phyloP scores from a whole-genome alignment of 2,329 filamentous ascomycete genomes.

The Lecanicillium sp. region DNA sequence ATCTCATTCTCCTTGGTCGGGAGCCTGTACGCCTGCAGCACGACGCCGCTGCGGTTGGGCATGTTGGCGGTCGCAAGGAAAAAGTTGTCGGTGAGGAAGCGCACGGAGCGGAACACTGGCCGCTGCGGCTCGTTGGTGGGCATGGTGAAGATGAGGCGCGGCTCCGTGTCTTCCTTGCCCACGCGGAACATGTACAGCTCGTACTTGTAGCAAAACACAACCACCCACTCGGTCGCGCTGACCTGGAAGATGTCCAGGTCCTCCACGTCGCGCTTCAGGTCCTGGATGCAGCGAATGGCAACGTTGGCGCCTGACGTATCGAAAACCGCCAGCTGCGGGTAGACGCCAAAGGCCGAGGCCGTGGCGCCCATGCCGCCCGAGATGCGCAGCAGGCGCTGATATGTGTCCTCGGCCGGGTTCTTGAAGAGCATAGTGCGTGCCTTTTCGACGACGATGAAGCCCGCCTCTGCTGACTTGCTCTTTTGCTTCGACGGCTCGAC shows the following conservation, averaged over 20 bases:
- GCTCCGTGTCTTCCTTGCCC: conserved; percentile 36
- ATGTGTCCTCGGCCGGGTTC: conserved; percentile 40
- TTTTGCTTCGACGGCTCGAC: conserved; percentile 26
- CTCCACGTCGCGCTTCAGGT: conserved; percentile 50
- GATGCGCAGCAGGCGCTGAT: conserved; percentile 52
- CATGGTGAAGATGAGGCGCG: conserved; percentile 49
- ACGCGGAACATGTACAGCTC: conserved; percentile 64
- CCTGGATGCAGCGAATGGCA: conserved; percentile 40
- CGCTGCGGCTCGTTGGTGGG: conserved; percentile 37
- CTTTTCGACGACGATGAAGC: conserved; percentile 20
- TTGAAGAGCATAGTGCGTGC: conserved; percentile 43
- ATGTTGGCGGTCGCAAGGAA: conserved; percentile 51
- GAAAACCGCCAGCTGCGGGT: conserved; percentile 75
- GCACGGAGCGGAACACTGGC: conserved; percentile 49
- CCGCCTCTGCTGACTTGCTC: conserved; percentile 25
- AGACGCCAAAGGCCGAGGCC: conserved; percentile 68
- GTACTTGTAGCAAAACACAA: conserved; percentile 73
- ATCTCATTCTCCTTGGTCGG: conserved; percentile 29
- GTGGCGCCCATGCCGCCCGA: conserved; percentile 65
- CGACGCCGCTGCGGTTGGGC: conserved; percentile 48
- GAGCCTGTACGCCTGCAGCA: conserved; percentile 50
- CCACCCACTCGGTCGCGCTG: conserved; percentile 53
- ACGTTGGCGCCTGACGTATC: conserved; percentile 44
- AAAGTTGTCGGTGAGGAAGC: conserved; percentile 51
- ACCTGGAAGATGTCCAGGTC: conserved; percentile 63